A percentile compares a stretch with the other conserved stretches of the same genome.
Conservation (phyloP, 139 green algal species). For the Closterium sp. region DNA sequence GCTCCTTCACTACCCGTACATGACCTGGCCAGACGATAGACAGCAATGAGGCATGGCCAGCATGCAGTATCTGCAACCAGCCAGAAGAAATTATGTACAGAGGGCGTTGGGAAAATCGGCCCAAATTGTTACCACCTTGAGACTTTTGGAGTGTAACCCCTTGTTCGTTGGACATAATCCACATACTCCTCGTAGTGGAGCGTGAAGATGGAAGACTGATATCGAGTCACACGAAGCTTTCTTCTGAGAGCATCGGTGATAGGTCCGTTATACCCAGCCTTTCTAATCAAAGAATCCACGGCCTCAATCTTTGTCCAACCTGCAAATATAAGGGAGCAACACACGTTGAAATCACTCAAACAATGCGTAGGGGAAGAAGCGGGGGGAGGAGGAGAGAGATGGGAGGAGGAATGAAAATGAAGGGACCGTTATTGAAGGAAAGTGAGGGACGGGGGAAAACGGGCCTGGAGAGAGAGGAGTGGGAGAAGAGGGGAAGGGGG, state of each 20-base stretch:
- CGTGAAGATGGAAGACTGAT: constrained; percentile 46
- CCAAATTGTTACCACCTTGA: neutral
- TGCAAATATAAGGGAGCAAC: neutral
- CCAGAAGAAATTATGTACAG: neutral
- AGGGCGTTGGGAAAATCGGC: neutral
- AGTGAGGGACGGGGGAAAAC: neutral
- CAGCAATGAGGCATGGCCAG: neutral
- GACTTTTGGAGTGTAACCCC: neutral
- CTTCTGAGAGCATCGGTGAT: constrained; percentile 44
- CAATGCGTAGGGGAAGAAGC: neutral
- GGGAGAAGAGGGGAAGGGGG: neutral
- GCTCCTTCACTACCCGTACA: neutral
- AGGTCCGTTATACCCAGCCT: constrained; percentile 51
- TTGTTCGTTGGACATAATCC: constrained; percentile 30
- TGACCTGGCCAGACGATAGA: neutral
- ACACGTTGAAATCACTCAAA: neutral
- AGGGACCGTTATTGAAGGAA: neutral
- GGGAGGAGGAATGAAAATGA: neutral
- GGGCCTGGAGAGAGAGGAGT: neutral
- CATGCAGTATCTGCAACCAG: neutral
- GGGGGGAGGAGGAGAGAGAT: neutral
- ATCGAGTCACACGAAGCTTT: constrained; percentile 47
- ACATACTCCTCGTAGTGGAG: constrained; percentile 43
- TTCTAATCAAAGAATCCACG: constrained; percentile 51
- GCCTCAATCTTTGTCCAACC: constrained; percentile 49